These are phyloP conservation scores for Barnettozyma sucrosica DNA, from an alignment of 805 yeast genomes.

Conservation along the genomic window DNA sequence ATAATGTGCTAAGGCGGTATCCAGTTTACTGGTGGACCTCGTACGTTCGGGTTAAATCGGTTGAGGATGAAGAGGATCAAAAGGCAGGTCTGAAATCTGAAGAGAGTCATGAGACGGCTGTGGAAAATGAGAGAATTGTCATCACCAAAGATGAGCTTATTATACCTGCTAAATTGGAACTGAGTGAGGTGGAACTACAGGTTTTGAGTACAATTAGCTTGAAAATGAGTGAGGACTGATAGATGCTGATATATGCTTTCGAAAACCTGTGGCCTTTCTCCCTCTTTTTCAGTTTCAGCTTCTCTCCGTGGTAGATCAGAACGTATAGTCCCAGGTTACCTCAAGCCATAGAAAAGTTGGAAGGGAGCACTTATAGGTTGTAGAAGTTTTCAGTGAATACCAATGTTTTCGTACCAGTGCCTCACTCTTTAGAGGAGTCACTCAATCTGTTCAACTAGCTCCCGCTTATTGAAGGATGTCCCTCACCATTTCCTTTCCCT, in stretches of 20 bases:
- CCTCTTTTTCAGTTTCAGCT: background rate
- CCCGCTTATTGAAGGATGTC: too few relatives aligned
- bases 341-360: conserved; percentile 16
- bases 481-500: conserved; percentile 46
- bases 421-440: too few relatives aligned
- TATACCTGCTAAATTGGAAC: conserved; percentile 3
- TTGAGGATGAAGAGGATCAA: conserved; percentile 5
- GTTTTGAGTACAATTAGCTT: conserved; percentile 3
- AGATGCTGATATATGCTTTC: too few relatives aligned
- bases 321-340: background rate
- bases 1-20: conserved; percentile 46
- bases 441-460: too few relatives aligned
- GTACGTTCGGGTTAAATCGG: conserved; percentile 3
- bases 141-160: conserved; percentile 2
- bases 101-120: background rate
- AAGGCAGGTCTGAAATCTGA: background rate
- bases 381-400: conserved; percentile 53
- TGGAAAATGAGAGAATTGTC: background rate
- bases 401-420: too few relatives aligned
- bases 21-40: conserved; percentile 56
- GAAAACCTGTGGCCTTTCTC: background rate
- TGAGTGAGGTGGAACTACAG: conserved; percentile 6
- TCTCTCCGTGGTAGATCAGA: conserved; percentile 7
- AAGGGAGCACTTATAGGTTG: conserved; percentile 46
- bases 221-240: conserved; percentile 4